Evolutionary conservation across 31 red algal genomes (phyloP), one percentile per base, ranked within the genome.

Genomic region (Endocladia muricata): DNA sequence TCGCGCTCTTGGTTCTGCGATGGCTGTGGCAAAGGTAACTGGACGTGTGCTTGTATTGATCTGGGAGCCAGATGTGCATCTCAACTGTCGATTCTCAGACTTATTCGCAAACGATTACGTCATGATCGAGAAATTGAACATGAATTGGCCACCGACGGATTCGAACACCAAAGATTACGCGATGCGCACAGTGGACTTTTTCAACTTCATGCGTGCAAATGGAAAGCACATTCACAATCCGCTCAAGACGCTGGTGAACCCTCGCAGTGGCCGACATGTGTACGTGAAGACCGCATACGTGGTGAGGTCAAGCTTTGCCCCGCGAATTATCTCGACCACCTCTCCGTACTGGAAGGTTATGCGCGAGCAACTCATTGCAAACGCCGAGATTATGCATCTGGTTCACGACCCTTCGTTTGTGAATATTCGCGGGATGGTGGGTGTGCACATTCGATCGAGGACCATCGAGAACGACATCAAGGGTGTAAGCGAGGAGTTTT

Each of bases 1-100:
- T 33, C 86, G 93, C 11, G 85, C 86, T 28, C 47, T 90, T 31
- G 84, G 79, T 19, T 95, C 86, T n/a, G 85, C 82, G 19, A 73
- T 90, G 56, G 85, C 93, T 3, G 82, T 90, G 29, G 79, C 85
- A 40, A 72, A 73, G 38, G 72, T 71, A 2, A 89, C 80, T 3
- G 86, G 77, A 0, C 78, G 83, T 9, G 85, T 90, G 44, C 71
- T 82, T 3, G 88, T 95, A 22, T 75, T 95, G 54, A 73, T 95
- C 19, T 95, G 93, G 93, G 85, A 82, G 26, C 67, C 86, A 28
- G 93, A 95, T 63, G 41, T 74, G 30, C 93, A 95, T 67, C 65
- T 95, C 22, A 66, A 87, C 62, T 84, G 83, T 74, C 41, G 55
- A 0, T 95, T 84, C 37, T 67, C 55, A 7, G 93, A 95, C 66